Evolutionary conservation across 306 rosid genomes (phyloP).

Genomic region (Benincasa hispida): DNA sequence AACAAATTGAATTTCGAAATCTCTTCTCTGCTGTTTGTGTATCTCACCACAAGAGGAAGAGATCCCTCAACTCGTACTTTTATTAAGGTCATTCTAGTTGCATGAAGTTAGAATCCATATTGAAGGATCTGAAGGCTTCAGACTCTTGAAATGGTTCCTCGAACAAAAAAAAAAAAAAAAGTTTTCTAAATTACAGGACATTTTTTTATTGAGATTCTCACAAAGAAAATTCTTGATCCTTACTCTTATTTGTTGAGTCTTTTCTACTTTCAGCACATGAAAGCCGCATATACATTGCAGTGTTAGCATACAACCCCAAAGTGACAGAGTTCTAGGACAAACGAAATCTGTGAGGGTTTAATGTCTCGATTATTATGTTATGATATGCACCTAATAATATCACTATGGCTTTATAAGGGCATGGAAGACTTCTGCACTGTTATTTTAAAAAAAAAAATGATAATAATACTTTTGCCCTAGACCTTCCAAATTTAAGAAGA

Average conservation of each 20-base stretch:
- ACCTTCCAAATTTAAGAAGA: not conserved
- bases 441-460: too few relatives aligned
- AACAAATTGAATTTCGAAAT: not conserved
- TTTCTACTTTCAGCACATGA: not conserved
- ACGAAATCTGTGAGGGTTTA: not conserved
- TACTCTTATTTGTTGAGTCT: not conserved
- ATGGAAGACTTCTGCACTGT: not conserved
- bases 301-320: not conserved
- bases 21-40: not conserved
- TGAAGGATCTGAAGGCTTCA: not conserved
- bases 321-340: not conserved
- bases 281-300: not conserved
- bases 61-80: not conserved
- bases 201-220: not conserved
- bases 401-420: not conserved
- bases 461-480: too few relatives aligned
- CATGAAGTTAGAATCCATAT: not conserved
- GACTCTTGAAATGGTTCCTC: not conserved
- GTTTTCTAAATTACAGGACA: not conserved
- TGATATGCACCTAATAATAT: not conserved
- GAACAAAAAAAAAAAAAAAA: not conserved
- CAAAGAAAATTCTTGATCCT: not conserved
- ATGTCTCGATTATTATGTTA: not conserved
- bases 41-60: not conserved
- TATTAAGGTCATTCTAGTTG: not conserved